Base-by-base conservation (phyloP, 139 green algal genomes). In the Tetraselmis striata region DNA sequence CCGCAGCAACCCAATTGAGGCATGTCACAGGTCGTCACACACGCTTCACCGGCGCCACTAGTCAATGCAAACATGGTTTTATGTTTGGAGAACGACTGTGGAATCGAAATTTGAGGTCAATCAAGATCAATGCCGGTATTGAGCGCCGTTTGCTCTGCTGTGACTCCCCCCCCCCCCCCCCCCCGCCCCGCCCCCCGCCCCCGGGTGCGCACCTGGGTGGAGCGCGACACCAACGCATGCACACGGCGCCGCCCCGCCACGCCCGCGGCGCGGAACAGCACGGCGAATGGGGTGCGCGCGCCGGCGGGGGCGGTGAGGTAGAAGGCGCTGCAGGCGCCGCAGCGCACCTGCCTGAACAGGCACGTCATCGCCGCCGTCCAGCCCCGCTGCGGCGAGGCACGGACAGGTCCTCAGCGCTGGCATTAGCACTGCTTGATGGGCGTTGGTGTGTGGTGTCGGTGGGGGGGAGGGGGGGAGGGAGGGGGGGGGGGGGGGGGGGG, bases 181-280 rank as follows among this genome's bases (percentile, higher is more conserved):
- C n/a, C n/a, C n/a, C n/a, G n/a, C n/a, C n/a, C n/a, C n/a, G n/a
- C n/a, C n/a, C n/a, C n/a, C n/a, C n/a, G n/a, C n/a, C n/a, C n/a
- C n/a, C n/a, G 45, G 45, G 45, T 5, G 45, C 11, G 45, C 45
- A 67, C 45, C 45, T 75, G 32, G 0, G 78, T 88, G 29, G 87
- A 94, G 77, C 86, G 85, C 5, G 86, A 91, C 22, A 95, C 31
- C 23, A 91, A 28, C 18, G 90, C 90, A 2, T 90, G 89, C 28
- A 86, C 22, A 2, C 79, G 77, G 0, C n/a, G 59, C 0, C 76
- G 74, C 58, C 91, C 87, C 22, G 82, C 84, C 32, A 91, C 59
- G n/a, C 89, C 88, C 0, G 85, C 81, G 1, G 83, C 82, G 0
- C 84, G 79, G 81, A 95, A 95, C 28, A 93, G 84, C 0, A 79